These are phyloP conservation scores for Geotrichum candidum DNA, from an alignment of 1,139 yeast genomes.

Conservation along the genomic window DNA sequence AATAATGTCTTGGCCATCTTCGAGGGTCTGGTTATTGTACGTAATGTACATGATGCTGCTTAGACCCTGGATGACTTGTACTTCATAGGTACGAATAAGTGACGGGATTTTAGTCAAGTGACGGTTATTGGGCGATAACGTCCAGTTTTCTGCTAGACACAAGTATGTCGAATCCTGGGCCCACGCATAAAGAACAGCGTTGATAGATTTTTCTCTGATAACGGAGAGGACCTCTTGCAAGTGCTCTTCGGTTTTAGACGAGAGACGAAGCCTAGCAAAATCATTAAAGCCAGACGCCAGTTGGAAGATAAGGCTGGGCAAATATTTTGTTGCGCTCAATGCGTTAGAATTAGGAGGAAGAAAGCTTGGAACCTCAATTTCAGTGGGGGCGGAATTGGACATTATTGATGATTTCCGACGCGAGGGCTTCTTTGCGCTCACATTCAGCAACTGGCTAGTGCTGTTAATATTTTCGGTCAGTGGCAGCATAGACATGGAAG, in stretches of 20 bases:
- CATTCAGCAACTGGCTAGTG: background rate
- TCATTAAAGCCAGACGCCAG: slow-evolving; percentile 40
- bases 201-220: slow-evolving; percentile 41
- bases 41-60: slow-evolving; percentile 26
- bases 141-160: slow-evolving; percentile 43
- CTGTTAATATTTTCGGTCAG: background rate
- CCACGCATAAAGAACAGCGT: slow-evolving; percentile 48
- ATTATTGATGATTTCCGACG: slow-evolving; percentile 17
- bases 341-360: slow-evolving; percentile 59
- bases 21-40: slow-evolving; percentile 19
- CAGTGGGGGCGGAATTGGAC: background rate
- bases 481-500: slow-evolving; percentile 11
- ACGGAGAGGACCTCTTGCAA: slow-evolving; percentile 37
- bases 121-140: slow-evolving; percentile 19
- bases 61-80: slow-evolving; percentile 31
- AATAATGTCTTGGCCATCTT: slow-evolving; percentile 24
- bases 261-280: slow-evolving; percentile 41
- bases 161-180: slow-evolving; percentile 44
- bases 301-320: slow-evolving; percentile 40
- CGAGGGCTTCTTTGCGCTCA: slow-evolving; percentile 13
- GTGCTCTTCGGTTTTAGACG: slow-evolving; percentile 36
- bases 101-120: slow-evolving; percentile 28
- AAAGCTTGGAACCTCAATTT: slow-evolving; percentile 42
- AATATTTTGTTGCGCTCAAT: slow-evolving; percentile 47
- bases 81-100: slow-evolving; percentile 31